Base-by-base conservation (phyloP, 2,329 filamentous ascomycete genomes). In the Aspergillus novoparasiticus region DNA sequence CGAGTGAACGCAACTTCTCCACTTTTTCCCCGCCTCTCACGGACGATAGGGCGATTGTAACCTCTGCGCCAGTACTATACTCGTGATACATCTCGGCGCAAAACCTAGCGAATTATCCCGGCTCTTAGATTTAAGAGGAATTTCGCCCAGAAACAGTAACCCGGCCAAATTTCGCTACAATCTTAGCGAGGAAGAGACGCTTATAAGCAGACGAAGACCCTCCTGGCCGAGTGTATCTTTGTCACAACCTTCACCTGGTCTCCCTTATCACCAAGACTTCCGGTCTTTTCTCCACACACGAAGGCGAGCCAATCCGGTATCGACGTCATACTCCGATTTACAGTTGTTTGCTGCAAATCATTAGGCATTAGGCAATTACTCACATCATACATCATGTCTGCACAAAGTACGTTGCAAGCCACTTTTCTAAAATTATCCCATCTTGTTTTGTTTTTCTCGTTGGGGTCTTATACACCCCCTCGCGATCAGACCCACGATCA, bases 391-490 rank as follows among this genome's bases (percentile, higher is more conserved):
- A 74, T 66, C 58, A 79, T 79, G 76, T 55, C 51, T 55, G 14
- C 51, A 36, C 75, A 78, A 65, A 78, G 77, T 79, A 75, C 34
- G 73, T 72, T 58, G 45, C 60, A 48, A 36, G 26, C 32, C 30
- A 4, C 14, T 51, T 36, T 28, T 61, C 58, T 34, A 43, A 30
- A 28, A 6, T 56, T 41, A 16, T 50, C n/a, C 26, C 30, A 36
- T 61, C 45, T 46, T 51, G 30, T 39, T 59, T 14, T 57, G 6
- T n/a, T 16, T 30, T 26, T 26, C 51, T 36, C 21, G 26, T 59
- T 23, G 57, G 30, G 45, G 23, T 26, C 32, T 41, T 23, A 39
- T 12, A 23, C 34, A 11, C 34, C 39, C n/a, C 39, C 45, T 53
- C 51, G 28, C 60, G 55, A 63, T 46, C 63, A 64, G 28, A 67